Conservation (phyloP, 352 stramenopile genomes). For the Globisporangium emineosum region DNA sequence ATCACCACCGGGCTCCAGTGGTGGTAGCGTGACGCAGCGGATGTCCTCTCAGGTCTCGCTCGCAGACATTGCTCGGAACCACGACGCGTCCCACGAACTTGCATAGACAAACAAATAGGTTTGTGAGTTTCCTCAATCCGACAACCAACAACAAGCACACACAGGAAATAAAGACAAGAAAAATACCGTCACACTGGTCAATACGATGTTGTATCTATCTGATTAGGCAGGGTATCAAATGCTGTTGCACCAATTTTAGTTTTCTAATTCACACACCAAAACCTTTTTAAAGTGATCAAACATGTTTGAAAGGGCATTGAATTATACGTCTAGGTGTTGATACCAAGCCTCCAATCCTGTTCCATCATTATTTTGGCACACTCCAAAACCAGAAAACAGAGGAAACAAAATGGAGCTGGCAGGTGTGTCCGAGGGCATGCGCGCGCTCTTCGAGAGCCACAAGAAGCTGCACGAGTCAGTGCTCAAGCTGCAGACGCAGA, state of each 20-base stretch:
- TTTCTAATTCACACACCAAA: no score
- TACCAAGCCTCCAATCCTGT: background rate
- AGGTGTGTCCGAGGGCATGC: conserved; percentile 63
- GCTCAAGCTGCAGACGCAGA: conserved; percentile 66
- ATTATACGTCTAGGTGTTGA: background rate
- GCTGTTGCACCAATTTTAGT: no score
- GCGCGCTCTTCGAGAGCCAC: conserved; percentile 66
- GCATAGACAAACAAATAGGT: no score
- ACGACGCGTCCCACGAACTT: conserved; percentile 37
- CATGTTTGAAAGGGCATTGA: background rate
- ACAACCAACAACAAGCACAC: background rate
- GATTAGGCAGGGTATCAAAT: conserved; percentile 4
- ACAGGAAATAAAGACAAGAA: background rate
- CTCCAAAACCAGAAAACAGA: background rate
- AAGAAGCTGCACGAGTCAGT: conserved; percentile 68
- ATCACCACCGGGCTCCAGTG: background rate
- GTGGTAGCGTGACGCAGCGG: conserved; percentile 6
- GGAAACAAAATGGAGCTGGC: conserved; percentile 13
- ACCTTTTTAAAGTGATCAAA: no score
- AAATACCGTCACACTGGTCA: no score
- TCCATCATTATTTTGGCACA: background rate
- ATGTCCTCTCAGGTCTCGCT: conserved; percentile 38
- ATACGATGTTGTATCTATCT: no score
- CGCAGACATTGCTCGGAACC: conserved; percentile 51
- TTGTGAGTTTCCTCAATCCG: no score